Conservation (phyloP, 2,329 filamentous ascomycete genomes). For the Phialophora chinensis region DNA sequence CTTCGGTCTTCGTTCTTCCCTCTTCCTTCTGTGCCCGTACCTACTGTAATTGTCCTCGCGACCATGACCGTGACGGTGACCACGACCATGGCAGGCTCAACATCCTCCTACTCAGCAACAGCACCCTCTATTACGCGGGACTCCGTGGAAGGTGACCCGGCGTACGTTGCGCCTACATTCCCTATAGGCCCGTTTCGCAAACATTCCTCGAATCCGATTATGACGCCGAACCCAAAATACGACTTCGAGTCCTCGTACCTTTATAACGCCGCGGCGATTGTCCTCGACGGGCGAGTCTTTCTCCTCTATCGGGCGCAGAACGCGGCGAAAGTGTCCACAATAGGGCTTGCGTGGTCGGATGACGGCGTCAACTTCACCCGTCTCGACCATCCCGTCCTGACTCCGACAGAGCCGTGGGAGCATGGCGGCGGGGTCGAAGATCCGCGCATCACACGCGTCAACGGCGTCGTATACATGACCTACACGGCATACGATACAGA, state of each 20-base stretch:
- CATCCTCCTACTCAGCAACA: background rate
- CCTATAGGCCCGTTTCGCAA: slow-evolving; percentile 42
- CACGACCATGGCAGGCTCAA: background rate
- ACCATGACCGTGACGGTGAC: background rate
- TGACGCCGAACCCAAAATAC: slow-evolving; percentile 31
- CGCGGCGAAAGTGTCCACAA: slow-evolving; percentile 42
- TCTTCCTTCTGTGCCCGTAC: too few relatives aligned
- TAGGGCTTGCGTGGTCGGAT: slow-evolving; percentile 47
- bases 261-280: slow-evolving; percentile 38
- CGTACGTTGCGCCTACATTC: slow-evolving; percentile 40
- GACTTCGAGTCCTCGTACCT: slow-evolving; percentile 37
- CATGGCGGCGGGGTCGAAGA: slow-evolving; percentile 45
- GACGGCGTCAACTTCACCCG: slow-evolving; percentile 47
- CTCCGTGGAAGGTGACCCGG: slow-evolving; percentile 39
- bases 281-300: slow-evolving; percentile 40
- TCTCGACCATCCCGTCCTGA: slow-evolving; percentile 43
- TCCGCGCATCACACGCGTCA: slow-evolving; percentile 46
- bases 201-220: slow-evolving; percentile 41
- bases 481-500: slow-evolving; percentile 46
- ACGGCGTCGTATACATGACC: slow-evolving; percentile 48
- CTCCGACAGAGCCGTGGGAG: slow-evolving; percentile 45
- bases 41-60: too few relatives aligned
- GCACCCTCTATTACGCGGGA: slow-evolving; percentile 22
- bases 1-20: background rate
- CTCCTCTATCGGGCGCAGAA: slow-evolving; percentile 49